Conservation (phyloP, 192 early-diverging fungal species). For the Umbelopsis ramanniana region DNA sequence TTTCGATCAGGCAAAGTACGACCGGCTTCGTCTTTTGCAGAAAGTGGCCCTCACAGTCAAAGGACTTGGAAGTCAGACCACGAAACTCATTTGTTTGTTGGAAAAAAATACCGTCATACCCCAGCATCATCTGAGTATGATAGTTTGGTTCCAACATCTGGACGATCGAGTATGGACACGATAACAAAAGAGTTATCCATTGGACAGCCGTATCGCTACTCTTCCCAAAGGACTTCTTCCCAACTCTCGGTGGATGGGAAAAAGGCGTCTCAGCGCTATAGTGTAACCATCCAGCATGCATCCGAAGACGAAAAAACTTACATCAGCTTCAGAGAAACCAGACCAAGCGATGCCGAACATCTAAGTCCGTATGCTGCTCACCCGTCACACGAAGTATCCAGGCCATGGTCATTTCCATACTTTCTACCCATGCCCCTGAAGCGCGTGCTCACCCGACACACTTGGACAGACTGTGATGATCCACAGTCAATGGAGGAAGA, state of each 20-base stretch:
- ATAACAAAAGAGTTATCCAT: not conserved
- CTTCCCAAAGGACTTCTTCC: not conserved
- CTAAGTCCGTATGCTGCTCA: not conserved
- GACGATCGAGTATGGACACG: not conserved
- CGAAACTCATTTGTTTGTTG: too few relatives aligned
- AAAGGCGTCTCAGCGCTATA: not conserved
- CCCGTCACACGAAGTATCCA: not conserved
- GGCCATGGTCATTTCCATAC: constrained; percentile 18
- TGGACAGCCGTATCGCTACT: not conserved
- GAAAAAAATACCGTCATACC: too few relatives aligned
- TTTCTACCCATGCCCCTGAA: constrained; percentile 13
- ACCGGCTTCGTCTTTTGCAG: constrained; percentile 8
- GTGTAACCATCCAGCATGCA: not conserved
- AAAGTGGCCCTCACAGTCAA: not conserved
- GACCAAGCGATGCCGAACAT: not conserved
- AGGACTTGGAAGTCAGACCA: not conserved
- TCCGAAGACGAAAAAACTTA: not conserved
- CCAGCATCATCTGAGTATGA: too few relatives aligned
- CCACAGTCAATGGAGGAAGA: not conserved
- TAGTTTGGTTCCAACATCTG: too few relatives aligned
- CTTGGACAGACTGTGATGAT: constrained; percentile 11
- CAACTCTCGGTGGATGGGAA: not conserved
- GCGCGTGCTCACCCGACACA: constrained; percentile 4
- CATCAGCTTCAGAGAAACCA: not conserved
- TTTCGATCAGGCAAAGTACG: constrained; percentile 9